phyloP scores from a whole-genome alignment of 2,329 filamentous ascomycete genomes.

The Neofusicoccum sp. region DNA sequence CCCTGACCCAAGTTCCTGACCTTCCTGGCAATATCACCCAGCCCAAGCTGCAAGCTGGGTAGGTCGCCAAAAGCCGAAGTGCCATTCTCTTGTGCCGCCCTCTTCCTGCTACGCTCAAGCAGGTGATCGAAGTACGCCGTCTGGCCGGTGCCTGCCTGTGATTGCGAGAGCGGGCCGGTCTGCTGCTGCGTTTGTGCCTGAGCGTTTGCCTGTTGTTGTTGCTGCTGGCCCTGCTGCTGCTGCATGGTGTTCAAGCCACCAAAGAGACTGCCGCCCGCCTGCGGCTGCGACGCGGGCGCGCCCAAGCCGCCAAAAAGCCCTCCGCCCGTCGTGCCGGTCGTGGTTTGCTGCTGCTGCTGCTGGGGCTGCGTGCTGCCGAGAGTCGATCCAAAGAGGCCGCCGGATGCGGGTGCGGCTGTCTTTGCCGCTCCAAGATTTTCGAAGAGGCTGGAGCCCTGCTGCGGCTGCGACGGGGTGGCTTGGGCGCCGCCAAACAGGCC shows the following conservation, averaged over 20 bases:
- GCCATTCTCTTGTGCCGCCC: conserved; percentile 67
- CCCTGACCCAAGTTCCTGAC: conserved; percentile 79
- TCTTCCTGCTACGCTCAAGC: conserved; percentile 66
- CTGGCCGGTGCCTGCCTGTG: conserved; percentile 39
- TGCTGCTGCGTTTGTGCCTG: conserved; percentile 29
- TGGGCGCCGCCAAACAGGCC: conserved; percentile 9
- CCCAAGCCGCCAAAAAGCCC: conserved; percentile 20
- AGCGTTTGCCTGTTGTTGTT: conserved; percentile 32
- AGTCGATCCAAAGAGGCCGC: conserved; percentile 10
- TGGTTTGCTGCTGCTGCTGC: conserved; percentile 22
- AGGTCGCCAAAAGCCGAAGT: conserved; percentile 68
- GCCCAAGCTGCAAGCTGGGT: conserved; percentile 84
- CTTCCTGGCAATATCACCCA: conserved; percentile 80
- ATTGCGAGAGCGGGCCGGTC: conserved; percentile 35
- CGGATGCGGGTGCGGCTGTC: conserved; percentile 1
- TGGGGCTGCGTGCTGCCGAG: conserved; percentile 4
- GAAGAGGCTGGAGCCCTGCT: conserved; percentile 4
- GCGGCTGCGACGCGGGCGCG: neutral
- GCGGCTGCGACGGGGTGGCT: neutral
- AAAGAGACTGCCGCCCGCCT: conserved; percentile 1
- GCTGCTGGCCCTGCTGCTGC: conserved; percentile 35
- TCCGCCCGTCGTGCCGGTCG: conserved; percentile 25
- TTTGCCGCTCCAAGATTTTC: conserved; percentile 3
- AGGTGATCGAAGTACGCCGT: conserved; percentile 67
- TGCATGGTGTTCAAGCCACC: conserved; percentile 33